Evolutionary conservation across 768 basidiomycete species (phyloP).

Genomic region (Leccinum arenicola): DNA sequence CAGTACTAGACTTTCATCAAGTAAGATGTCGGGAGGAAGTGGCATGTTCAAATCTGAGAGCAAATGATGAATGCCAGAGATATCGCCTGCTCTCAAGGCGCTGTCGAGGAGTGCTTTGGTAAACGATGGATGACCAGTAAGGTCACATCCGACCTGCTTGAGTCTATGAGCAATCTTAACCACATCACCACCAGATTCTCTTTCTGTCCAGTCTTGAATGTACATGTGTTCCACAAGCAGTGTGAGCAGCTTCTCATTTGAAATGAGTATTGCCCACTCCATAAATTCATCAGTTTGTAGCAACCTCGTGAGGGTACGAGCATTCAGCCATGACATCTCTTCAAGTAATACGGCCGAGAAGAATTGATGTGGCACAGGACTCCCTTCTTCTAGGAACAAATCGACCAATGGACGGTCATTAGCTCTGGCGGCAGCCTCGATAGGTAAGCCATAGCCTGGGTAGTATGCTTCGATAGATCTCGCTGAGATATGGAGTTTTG

Average conservation of each 20-base stretch:
- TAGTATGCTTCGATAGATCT: background rate
- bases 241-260: background rate
- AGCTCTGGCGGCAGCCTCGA: background rate
- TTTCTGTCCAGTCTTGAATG: no score
- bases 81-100: background rate
- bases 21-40: no score
- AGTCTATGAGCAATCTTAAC: background rate
- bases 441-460: background rate
- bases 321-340: no score
- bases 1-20: no score
- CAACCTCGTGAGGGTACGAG: background rate
- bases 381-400: background rate
- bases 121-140: background rate
- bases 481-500: background rate
- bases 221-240: background rate
- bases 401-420: background rate
- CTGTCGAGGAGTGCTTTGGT: background rate
- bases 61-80: background rate
- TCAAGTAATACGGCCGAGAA: no score
- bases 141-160: background rate
- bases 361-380: background rate
- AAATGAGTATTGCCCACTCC: background rate
- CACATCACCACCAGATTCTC: background rate
- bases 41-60: background rate
- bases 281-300: background rate